Conservation (phyloP, 1,284 basidiomycete species). For the Puccinia horiana region DNA sequence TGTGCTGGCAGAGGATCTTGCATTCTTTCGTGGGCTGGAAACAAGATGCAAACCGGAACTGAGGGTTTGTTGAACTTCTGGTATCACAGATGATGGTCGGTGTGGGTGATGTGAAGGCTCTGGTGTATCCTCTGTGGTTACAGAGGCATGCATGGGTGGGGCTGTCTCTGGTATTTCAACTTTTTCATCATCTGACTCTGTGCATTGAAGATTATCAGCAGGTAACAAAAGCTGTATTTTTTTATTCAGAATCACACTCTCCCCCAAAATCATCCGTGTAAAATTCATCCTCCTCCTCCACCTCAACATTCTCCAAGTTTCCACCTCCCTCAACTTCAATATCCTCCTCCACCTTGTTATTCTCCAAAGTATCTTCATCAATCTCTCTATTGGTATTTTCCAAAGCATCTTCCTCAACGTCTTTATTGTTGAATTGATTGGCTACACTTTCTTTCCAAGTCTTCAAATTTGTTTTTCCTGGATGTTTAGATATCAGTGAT, state of each 20-base stretch:
- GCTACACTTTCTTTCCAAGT: too few species aligned
- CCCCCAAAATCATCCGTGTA: not conserved
- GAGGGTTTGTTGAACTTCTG: too few species aligned
- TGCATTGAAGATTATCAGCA: not conserved
- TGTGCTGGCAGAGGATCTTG: not conserved
- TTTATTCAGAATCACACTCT: not conserved
- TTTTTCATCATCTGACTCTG: not conserved
- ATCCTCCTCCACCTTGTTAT: too few species aligned
- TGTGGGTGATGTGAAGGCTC: not conserved
- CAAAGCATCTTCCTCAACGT: too few species aligned
- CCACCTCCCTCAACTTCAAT: too few species aligned
- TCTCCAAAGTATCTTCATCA: too few species aligned
- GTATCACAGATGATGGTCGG: too few species aligned
- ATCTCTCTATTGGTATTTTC: too few species aligned
- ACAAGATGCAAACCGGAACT: not conserved
- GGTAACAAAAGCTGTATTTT: not conserved
- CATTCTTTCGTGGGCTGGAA: not conserved
- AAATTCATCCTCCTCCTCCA: not conserved
- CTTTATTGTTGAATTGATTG: too few species aligned
- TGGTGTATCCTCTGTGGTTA: not conserved
- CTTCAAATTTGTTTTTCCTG: too few species aligned
- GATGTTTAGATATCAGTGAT: too few species aligned
- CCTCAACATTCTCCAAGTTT: too few species aligned
- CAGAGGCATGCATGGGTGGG: not conserved
- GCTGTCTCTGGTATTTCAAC: not conserved